A percentile compares a stretch with the other conserved stretches of the same genome.
Evolutionary conservation across 306 rosid genomes (phyloP).

Genomic region (Datisca glomerata): DNA sequence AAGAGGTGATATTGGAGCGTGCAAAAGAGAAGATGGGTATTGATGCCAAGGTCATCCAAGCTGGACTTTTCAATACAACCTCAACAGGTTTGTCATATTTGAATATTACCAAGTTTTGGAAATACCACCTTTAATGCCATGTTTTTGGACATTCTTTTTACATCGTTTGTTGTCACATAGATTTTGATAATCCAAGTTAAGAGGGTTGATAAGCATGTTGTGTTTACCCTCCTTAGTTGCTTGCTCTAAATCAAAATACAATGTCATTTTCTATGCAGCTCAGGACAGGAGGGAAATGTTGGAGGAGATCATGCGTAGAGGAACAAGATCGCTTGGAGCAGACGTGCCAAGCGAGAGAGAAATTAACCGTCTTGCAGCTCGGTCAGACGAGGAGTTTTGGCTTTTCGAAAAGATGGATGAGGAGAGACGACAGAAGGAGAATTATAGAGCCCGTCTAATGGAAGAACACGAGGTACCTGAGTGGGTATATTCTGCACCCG

Average conservation of each 20-base stretch:
- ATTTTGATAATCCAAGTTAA: background rate
- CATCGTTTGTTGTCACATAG: background rate
- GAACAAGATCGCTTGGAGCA: slow-evolving; percentile 88
- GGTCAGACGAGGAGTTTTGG: slow-evolving; percentile 95
- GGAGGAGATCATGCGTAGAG: slow-evolving; percentile 98
- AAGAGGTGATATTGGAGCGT: slow-evolving; percentile 98
- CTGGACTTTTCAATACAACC: slow-evolving; percentile 96
- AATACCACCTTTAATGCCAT: slow-evolving; percentile 4
- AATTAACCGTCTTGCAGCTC: slow-evolving; percentile 96
- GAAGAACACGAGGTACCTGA: slow-evolving; percentile 97
- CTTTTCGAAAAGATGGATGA: slow-evolving; percentile 96
- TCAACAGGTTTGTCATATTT: slow-evolving; percentile 78
- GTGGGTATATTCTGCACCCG: slow-evolving; percentile 74
- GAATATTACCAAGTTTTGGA: slow-evolving; percentile 10
- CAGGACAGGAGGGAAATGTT: slow-evolving; percentile 97
- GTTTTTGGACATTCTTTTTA: slow-evolving; percentile 1
- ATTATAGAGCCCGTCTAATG: slow-evolving; percentile 86
- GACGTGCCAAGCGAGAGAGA: slow-evolving; percentile 99
- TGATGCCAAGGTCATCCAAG: slow-evolving; percentile 99
- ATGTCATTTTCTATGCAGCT: slow-evolving; percentile 44
- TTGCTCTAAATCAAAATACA: background rate
- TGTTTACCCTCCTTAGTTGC: background rate
- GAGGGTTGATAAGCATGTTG: background rate
- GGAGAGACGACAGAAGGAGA: slow-evolving; percentile 90
- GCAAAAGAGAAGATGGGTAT: slow-evolving; percentile 99